Conservation (phyloP, 805 yeast genomes). For the Jamesozyma lodderae region DNA sequence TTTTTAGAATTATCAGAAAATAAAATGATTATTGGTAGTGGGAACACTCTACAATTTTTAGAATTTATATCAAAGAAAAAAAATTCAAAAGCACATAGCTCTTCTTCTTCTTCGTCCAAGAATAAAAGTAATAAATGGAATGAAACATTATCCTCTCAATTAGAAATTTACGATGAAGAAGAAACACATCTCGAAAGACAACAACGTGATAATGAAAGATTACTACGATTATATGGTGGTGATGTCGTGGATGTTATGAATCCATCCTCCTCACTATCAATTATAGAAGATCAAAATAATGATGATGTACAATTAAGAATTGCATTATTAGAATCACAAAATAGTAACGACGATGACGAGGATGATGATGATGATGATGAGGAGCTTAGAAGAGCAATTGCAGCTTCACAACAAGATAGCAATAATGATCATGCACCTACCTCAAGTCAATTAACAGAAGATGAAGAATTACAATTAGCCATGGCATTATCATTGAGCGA, state of each 20-base stretch:
- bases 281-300: constrained; percentile 13
- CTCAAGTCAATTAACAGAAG: constrained; percentile 5
- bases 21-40: constrained; percentile 23
- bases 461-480: constrained; percentile 28
- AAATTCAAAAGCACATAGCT: background rate
- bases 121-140: constrained; percentile 25
- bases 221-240: constrained; percentile 24
- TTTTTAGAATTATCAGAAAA: constrained; percentile 27
- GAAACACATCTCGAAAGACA: constrained; percentile 11
- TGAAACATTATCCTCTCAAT: constrained; percentile 19
- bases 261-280: background rate
- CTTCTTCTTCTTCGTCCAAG: background rate
- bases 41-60: constrained; percentile 24
- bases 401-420: constrained; percentile 12
- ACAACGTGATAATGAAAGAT: constrained; percentile 13
- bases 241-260: constrained; percentile 8
- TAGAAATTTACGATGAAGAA: constrained; percentile 25
- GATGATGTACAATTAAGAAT: constrained; percentile 28
- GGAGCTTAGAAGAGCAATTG: constrained; percentile 14
- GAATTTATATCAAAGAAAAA: constrained; percentile 17
- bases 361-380: constrained; percentile 9
- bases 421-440: background rate
- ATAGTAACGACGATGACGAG: constrained; percentile 1
- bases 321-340: constrained; percentile 29
- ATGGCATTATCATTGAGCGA: constrained; percentile 29